Percentiles rank a stretch among this genome's conserved stretches.
Conservation (phyloP, 1,284 basidiomycete genomes). For the Cryptococcus sp. region DNA sequence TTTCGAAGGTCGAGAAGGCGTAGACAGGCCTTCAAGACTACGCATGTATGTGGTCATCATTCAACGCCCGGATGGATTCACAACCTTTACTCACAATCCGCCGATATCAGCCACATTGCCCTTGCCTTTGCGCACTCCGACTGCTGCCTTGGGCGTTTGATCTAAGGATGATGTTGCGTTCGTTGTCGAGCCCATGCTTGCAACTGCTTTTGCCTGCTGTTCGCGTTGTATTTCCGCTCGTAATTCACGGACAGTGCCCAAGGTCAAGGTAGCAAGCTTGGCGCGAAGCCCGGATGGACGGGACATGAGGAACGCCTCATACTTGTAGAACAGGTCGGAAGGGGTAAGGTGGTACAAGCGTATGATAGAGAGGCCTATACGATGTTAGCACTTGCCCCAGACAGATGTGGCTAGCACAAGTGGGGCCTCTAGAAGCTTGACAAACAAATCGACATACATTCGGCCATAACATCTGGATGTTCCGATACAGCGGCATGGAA, state of each 20-base stretch:
- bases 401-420: neutral
- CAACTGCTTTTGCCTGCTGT: slow-evolving; percentile 37
- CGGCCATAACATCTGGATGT: slow-evolving; percentile 48
- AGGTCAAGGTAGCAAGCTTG: slow-evolving; percentile 41
- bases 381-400: neutral
- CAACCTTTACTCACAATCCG: slow-evolving; percentile 41
- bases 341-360: slow-evolving; percentile 49
- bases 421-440: neutral
- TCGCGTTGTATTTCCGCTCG: slow-evolving; percentile 52
- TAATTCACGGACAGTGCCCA: slow-evolving; percentile 51
- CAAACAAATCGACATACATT: slow-evolving; percentile 30
- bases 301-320: slow-evolving; percentile 54
- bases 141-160: slow-evolving; percentile 22
- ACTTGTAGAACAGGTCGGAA: slow-evolving; percentile 54
- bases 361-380: slow-evolving; percentile 48
- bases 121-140: slow-evolving; percentile 35
- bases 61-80: neutral
- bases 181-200: slow-evolving; percentile 12
- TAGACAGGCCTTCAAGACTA: slow-evolving; percentile 42
- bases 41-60: neutral
- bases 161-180: slow-evolving; percentile 5
- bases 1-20: slow-evolving; percentile 34
- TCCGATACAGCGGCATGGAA: slow-evolving; percentile 39
- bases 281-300: slow-evolving; percentile 47
- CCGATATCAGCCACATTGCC: slow-evolving; percentile 40